Percentiles rank a stretch among this genome's conserved stretches.
phyloP scores from a whole-genome alignment of 116 monocot species.

The Thalassia testudinum region DNA sequence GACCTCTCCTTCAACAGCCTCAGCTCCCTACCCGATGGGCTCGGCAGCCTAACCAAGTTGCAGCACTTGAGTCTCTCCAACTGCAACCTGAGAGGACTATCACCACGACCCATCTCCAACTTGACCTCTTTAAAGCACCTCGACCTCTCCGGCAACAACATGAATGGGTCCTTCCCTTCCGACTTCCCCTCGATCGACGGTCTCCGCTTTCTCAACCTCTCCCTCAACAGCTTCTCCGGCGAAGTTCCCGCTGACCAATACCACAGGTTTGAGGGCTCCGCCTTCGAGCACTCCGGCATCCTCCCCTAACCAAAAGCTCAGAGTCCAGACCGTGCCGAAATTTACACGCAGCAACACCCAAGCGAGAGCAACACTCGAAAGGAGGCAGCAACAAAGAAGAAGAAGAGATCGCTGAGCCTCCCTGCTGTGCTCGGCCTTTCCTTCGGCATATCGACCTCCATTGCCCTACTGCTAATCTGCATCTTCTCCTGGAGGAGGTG shows the following conservation, averaged over 20 bases:
- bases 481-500: not conserved
- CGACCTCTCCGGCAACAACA: conserved; percentile 34
- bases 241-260: conserved; percentile 7
- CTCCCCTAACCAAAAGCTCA: no score
- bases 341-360: no score
- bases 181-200: conserved; percentile 21
- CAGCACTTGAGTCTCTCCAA: conserved; percentile 31
- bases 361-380: not conserved
- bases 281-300: conserved; percentile 38
- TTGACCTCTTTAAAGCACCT: conserved; percentile 13
- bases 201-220: conserved; percentile 41
- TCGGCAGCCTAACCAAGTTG: conserved; percentile 8
- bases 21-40: conserved; percentile 6
- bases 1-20: conserved; percentile 41
- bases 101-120: not conserved
- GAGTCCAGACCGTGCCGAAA: no score
- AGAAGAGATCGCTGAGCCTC: not conserved
- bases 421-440: not conserved
- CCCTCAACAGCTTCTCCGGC: conserved; percentile 73
- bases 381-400: not conserved
- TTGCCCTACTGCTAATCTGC: not conserved
- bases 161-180: conserved; percentile 21
- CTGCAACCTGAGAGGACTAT: conserved; percentile 22
- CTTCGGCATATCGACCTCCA: not conserved
- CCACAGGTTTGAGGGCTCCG: conserved; percentile 36